These are phyloP conservation scores for Epichloe sp. DNA, from an alignment of 2,329 filamentous ascomycete species.

Conservation along the genomic window DNA sequence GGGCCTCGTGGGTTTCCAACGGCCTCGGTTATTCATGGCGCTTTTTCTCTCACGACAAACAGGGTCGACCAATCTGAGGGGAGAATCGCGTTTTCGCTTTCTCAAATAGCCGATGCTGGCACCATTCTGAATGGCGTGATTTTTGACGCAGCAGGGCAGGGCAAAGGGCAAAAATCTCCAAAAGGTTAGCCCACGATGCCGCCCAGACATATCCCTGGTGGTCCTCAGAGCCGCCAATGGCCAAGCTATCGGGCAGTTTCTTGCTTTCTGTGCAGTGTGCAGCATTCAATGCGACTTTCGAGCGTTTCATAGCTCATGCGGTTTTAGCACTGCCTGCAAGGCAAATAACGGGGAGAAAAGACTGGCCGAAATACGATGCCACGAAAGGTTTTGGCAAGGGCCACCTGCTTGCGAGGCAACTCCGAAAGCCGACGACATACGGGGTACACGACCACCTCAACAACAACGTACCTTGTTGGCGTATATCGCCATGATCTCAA, in stretches of 20 bases:
- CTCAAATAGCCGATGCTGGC: slow-evolving; percentile 7
- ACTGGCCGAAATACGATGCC: not conserved
- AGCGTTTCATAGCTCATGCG: not conserved
- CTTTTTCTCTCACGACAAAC: not conserved
- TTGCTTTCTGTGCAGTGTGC: not conserved
- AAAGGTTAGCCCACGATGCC: not conserved
- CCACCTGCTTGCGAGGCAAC: not conserved
- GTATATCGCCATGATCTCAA: too few species aligned
- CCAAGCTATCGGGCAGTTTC: not conserved
- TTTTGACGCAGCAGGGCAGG: not conserved
- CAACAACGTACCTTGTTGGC: too few species aligned
- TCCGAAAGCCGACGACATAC: too few species aligned
- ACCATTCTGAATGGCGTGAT: slow-evolving; percentile 15
- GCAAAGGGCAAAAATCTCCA: not conserved
- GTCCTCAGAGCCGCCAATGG: not conserved
- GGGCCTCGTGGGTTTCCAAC: not conserved
- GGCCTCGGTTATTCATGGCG: not conserved
- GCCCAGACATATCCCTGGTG: not conserved
- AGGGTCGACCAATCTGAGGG: not conserved
- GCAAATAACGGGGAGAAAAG: not conserved
- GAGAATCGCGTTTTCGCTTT: not conserved
- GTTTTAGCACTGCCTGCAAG: not conserved
- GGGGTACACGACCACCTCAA: too few species aligned
- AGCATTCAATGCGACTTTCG: not conserved
- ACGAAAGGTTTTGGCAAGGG: not conserved